Percentiles rank a stretch among this genome's conserved stretches.
Conservation (phyloP, 441 rosid genomes). For the Mallotus repandus region DNA sequence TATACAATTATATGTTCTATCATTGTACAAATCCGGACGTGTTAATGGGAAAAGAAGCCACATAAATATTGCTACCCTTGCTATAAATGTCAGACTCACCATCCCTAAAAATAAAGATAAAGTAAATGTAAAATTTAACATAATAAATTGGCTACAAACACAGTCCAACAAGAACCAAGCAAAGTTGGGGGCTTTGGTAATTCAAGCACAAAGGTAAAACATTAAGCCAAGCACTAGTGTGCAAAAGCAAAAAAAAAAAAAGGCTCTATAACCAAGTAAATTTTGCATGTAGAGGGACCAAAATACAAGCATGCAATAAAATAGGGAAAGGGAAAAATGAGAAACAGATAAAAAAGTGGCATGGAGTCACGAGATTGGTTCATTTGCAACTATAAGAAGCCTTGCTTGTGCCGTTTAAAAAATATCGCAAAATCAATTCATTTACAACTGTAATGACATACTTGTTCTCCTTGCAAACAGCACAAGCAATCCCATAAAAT, state of each 20-base stretch:
- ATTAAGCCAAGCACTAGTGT: not conserved
- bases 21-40: constrained; percentile 57
- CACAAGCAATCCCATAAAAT: constrained; percentile 87
- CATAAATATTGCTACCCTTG: constrained; percentile 50
- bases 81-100: constrained; percentile 54
- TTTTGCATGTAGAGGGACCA: no score
- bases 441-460: constrained; percentile 27
- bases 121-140: constrained; percentile 6
- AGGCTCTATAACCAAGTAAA: not conserved
- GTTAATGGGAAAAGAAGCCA: constrained; percentile 66
- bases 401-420: not conserved
- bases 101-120: constrained; percentile 43
- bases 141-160: not conserved
- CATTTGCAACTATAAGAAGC: not conserved
- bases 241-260: not conserved
- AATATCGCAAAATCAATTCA: constrained; percentile 11
- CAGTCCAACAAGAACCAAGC: not conserved
- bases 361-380: no score
- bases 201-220: not conserved
- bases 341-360: not conserved
- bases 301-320: no score
- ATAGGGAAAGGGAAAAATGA: not conserved
- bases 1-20: constrained; percentile 45
- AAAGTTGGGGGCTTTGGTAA: not conserved
- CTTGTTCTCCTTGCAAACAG: constrained; percentile 56